phyloP scores from a whole-genome alignment of 1,284 basidiomycete genomes.

The Sporisorium sorghi region DNA sequence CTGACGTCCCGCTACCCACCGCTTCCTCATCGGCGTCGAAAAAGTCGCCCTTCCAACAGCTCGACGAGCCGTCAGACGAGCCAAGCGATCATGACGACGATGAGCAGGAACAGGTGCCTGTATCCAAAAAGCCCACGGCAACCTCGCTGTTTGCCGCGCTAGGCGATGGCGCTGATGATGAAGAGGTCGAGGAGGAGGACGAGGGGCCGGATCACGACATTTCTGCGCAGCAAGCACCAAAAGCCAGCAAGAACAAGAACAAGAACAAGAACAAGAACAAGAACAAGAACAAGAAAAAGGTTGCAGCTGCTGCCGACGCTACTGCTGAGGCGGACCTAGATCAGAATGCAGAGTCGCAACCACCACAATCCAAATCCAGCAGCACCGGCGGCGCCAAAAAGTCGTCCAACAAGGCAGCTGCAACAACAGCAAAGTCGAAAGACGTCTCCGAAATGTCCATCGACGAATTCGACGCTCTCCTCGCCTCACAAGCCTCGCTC shows the following conservation, averaged over 20 bases:
- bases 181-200: slow-evolving; percentile 36
- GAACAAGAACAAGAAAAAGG: slow-evolving; percentile 66
- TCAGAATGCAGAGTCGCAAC: too few species aligned
- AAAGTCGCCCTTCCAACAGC: slow-evolving; percentile 23
- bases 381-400: slow-evolving; percentile 15
- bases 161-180: slow-evolving; percentile 30
- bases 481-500: slow-evolving; percentile 54
- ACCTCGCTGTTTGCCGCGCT: slow-evolving; percentile 55
- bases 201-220: slow-evolving; percentile 38
- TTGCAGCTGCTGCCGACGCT: slow-evolving; percentile 13
- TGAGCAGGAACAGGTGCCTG: not conserved
- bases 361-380: slow-evolving; percentile 16
- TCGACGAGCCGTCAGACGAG: slow-evolving; percentile 20
- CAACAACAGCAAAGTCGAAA: slow-evolving; percentile 12
- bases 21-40: slow-evolving; percentile 15
- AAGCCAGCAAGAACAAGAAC: slow-evolving; percentile 49
- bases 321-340: not conserved
- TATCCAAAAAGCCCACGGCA: slow-evolving; percentile 1
- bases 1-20: slow-evolving; percentile 21
- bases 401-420: slow-evolving; percentile 30
- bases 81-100: slow-evolving; percentile 20
- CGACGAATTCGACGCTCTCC: slow-evolving; percentile 62
- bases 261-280: slow-evolving; percentile 66
- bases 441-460: slow-evolving; percentile 65
- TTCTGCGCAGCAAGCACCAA: slow-evolving; percentile 20